A percentile compares a stretch with the other conserved stretches of the same genome.
These are phyloP conservation scores for Annulohypoxylon nitens DNA, from an alignment of 495 filamentous ascomycete species.

Conservation along the genomic window DNA sequence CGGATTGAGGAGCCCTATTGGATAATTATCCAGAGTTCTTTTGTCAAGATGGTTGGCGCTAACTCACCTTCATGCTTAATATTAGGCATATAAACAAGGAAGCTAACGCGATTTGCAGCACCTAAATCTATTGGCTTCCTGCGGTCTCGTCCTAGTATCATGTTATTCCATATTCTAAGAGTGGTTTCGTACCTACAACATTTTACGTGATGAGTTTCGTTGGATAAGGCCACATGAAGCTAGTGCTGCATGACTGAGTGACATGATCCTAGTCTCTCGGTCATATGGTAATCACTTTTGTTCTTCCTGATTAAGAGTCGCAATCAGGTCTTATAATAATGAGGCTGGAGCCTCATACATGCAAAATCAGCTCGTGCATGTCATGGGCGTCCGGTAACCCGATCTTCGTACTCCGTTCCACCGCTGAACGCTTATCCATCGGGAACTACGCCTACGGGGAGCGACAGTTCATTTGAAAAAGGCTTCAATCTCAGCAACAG, in stretches of 20 bases:
- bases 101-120: constrained; percentile 33
- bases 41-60: constrained; percentile 26
- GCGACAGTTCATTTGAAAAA: constrained; percentile 6
- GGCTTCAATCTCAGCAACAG: constrained; percentile 7
- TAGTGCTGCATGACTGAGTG: constrained; percentile 19
- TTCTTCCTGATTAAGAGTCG: constrained; percentile 10
- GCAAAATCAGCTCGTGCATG: constrained; percentile 8
- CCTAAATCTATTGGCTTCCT: constrained; percentile 27
- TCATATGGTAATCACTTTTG: constrained; percentile 12
- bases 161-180: constrained; percentile 8
- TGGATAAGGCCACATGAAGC: constrained; percentile 5
- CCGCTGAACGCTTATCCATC: constrained; percentile 16
- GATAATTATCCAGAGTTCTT: constrained; percentile 18
- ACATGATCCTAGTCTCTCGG: constrained; percentile 1
- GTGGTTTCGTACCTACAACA: constrained; percentile 21
- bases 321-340: background rate
- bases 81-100: constrained; percentile 30
- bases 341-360: constrained; percentile 12
- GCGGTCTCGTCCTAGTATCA: constrained; percentile 22
- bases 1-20: constrained; percentile 34
- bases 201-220: constrained; percentile 33
- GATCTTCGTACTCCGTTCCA: constrained; percentile 18
- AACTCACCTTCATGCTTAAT: constrained; percentile 29
- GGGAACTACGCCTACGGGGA: background rate
- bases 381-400: constrained; percentile 7